phyloP scores from a whole-genome alignment of 164 flowering plant species.

The Vitis rotundifolia region DNA sequence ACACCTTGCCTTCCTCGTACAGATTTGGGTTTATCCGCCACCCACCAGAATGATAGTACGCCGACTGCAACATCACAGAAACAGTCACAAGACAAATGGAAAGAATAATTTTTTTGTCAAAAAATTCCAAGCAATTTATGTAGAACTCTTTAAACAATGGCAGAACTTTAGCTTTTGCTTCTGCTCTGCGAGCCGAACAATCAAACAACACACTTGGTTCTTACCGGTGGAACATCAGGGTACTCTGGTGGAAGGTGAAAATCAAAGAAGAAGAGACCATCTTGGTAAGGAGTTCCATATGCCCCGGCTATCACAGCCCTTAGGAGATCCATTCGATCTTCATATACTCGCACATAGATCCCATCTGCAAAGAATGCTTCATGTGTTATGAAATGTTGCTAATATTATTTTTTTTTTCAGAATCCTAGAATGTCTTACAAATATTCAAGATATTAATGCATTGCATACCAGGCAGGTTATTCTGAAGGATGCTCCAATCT shows the following conservation, averaged over 20 bases:
- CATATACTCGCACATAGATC: conserved; percentile 89
- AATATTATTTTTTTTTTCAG: not conserved
- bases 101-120: not conserved
- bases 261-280: conserved; percentile 99
- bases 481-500: conserved; percentile 96
- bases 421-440: not conserved
- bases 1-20: conserved; percentile 98
- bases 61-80: conserved; percentile 68
- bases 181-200: not conserved
- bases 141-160: not conserved
- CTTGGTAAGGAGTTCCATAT: conserved; percentile 98
- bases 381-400: not conserved
- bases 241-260: conserved; percentile 96
- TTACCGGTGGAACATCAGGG: conserved; percentile 94
- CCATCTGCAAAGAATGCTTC: conserved; percentile 50
- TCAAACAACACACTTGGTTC: conserved; percentile 12
- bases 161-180: not conserved
- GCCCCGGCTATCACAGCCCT: conserved; percentile 96
- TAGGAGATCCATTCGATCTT: conserved; percentile 96
- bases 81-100: conserved; percentile 11
- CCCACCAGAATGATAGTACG: conserved; percentile 96
- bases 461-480: conserved; percentile 80
- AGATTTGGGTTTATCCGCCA: conserved; percentile 97
- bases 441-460: not conserved
- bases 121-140: not conserved